phyloP scores from a whole-genome alignment of 2,329 filamentous ascomycete species.

The Lanzia echinophila region DNA sequence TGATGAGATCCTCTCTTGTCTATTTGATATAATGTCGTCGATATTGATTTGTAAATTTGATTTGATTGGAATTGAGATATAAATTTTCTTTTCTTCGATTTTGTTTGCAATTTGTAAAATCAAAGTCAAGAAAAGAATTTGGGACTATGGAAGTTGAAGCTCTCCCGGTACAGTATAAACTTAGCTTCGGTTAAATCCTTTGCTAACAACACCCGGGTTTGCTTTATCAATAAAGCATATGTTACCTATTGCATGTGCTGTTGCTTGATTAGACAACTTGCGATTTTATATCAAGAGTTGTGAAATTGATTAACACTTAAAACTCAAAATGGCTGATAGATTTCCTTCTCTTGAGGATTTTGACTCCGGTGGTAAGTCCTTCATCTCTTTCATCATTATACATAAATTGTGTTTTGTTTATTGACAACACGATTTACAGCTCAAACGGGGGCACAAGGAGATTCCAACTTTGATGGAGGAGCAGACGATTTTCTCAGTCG shows the following conservation, averaged over 20 bases:
- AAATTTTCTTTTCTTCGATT: neutral
- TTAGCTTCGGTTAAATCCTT: too few species aligned
- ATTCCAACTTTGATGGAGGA: conserved; percentile 45
- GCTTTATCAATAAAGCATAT: too few species aligned
- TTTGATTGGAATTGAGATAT: neutral
- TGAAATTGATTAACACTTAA: conserved; percentile 8
- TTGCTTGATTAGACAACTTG: neutral
- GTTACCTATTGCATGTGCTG: neutral
- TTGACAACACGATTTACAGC: conserved; percentile 40
- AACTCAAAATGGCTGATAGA: conserved; percentile 46
- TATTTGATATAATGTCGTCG: neutral
- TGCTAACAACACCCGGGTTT: too few species aligned
- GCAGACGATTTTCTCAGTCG: conserved; percentile 82
- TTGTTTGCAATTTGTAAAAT: too few species aligned
- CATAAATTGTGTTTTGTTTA: conserved; percentile 1
- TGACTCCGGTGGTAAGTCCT: conserved; percentile 41
- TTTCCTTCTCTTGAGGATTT: conserved; percentile 56
- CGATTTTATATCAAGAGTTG: conserved; percentile 6
- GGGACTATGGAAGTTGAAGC: too few species aligned
- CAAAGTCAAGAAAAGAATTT: too few species aligned
- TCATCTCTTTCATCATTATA: conserved; percentile 2
- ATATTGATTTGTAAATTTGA: neutral
- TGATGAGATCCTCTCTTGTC: neutral
- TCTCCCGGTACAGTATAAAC: too few species aligned
- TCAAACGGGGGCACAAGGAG: conserved; percentile 53